Evolutionary conservation across 2,329 filamentous ascomycete species (phyloP).

Genomic region (Meredithiella fracta): DNA sequence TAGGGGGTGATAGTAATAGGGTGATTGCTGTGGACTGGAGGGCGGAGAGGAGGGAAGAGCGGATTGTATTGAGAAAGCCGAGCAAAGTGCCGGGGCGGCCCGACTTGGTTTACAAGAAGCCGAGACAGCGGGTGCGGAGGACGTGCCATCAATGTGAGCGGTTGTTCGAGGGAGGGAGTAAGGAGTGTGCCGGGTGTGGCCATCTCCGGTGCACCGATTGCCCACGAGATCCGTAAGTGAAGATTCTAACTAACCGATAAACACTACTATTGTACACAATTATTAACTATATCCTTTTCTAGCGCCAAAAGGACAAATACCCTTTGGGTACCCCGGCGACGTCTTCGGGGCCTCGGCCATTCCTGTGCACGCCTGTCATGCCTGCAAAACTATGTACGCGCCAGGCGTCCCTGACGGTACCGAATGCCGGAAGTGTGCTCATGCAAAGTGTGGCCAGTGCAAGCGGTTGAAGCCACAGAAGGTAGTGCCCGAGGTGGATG

Average conservation of each 20-base stretch:
- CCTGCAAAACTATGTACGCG: slow-evolving; percentile 44
- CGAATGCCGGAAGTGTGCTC: slow-evolving; percentile 42
- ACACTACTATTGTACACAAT: too few species aligned
- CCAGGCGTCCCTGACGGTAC: slow-evolving; percentile 32
- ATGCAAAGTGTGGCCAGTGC: slow-evolving; percentile 43
- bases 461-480: slow-evolving; percentile 41
- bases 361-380: slow-evolving; percentile 42
- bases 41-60: slow-evolving; percentile 24
- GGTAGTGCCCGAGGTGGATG: slow-evolving; percentile 44
- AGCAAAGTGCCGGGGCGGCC: slow-evolving; percentile 46
- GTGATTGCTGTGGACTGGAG: slow-evolving; percentile 28
- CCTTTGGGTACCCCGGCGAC: slow-evolving; percentile 56
- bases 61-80: slow-evolving; percentile 41
- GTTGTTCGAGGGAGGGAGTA: slow-evolving; percentile 41
- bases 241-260: neutral
- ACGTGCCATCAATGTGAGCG: slow-evolving; percentile 59
- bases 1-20: slow-evolving; percentile 29
- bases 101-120: slow-evolving; percentile 55
- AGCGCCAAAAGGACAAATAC: slow-evolving; percentile 53
- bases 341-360: slow-evolving; percentile 35
- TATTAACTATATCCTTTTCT: slow-evolving; percentile 10
- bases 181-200: slow-evolving; percentile 49
- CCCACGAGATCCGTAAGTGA: slow-evolving; percentile 64
- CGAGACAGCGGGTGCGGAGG: slow-evolving; percentile 56
- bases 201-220: slow-evolving; percentile 68